phyloP scores from a whole-genome alignment of 257 asterid species.

The Salvia hispanica region DNA sequence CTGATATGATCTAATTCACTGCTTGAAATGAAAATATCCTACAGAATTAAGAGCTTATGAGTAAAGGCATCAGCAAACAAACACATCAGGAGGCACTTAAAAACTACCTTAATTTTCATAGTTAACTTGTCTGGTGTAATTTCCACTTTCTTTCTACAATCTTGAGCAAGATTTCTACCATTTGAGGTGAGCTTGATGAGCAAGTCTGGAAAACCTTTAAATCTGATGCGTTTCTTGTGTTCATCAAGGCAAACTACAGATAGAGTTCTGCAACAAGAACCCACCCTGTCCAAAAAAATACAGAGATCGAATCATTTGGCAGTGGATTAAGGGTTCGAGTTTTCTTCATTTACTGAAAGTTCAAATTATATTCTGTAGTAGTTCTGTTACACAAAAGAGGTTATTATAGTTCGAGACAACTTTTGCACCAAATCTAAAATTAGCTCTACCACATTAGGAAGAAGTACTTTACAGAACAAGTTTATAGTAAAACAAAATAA shows the following conservation, averaged over 20 bases:
- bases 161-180: constrained; percentile 30
- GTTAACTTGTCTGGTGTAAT: constrained; percentile 34
- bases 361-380: not conserved
- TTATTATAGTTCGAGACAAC: not conserved
- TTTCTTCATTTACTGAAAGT: not conserved
- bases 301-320: not conserved
- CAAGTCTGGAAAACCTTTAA: constrained; percentile 38
- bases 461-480: constrained; percentile 2
- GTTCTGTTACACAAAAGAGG: not conserved
- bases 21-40: constrained; percentile 45
- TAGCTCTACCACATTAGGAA: constrained; percentile 12
- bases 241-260: constrained; percentile 53
- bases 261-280: constrained; percentile 40
- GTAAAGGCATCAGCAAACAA: constrained; percentile 17
- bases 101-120: constrained; percentile 47
- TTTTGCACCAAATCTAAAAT: not conserved
- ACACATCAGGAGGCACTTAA: constrained; percentile 16
- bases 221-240: constrained; percentile 42
- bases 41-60: constrained; percentile 24
- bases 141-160: constrained; percentile 29
- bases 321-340: constrained; percentile 10
- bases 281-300: constrained; percentile 52
- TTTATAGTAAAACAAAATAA: not conserved
- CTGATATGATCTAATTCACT: constrained; percentile 48
- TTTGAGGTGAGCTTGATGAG: constrained; percentile 35